phyloP scores from a whole-genome alignment of 805 yeast species.

The Ogataea corticis region DNA sequence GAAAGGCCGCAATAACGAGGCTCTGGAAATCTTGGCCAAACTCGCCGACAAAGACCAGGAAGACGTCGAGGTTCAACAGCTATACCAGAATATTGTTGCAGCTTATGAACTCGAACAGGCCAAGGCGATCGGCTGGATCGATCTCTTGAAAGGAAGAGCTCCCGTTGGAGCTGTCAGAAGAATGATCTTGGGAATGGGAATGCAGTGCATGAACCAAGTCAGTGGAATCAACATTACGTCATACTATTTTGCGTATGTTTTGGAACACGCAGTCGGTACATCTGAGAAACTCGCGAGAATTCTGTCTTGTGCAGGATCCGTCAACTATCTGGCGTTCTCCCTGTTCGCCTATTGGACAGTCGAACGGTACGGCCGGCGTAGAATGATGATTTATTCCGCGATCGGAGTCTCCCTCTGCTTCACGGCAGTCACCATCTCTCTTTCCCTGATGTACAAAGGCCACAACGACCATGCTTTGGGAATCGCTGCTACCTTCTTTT shows the following conservation, averaged over 20 bases:
- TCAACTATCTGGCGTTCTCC: constrained; percentile 22
- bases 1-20: constrained; percentile 43
- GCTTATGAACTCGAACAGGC: constrained; percentile 26
- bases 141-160: constrained; percentile 25
- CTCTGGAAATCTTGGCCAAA: constrained; percentile 41
- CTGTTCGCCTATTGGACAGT: constrained; percentile 30
- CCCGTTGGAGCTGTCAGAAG: constrained; percentile 26
- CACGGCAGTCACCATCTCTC: constrained; percentile 37
- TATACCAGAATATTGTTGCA: constrained; percentile 24
- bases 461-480: constrained; percentile 31
- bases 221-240: constrained; percentile 39
- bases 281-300: constrained; percentile 38
- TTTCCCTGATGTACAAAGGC: constrained; percentile 26
- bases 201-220: constrained; percentile 38
- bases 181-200: constrained; percentile 33
- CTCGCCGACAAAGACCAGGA: constrained; percentile 31
- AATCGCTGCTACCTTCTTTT: constrained; percentile 36
- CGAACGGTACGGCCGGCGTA: constrained; percentile 46
- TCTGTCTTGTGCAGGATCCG: constrained; percentile 33
- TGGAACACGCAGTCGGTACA: constrained; percentile 34
- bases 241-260: constrained; percentile 15
- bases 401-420: constrained; percentile 45
- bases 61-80: constrained; percentile 28
- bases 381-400: constrained; percentile 35
- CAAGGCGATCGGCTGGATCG: constrained; percentile 26